These are phyloP conservation scores for Populus hybrid DNA, from an alignment of 441 rosid species.

Conservation along the genomic window DNA sequence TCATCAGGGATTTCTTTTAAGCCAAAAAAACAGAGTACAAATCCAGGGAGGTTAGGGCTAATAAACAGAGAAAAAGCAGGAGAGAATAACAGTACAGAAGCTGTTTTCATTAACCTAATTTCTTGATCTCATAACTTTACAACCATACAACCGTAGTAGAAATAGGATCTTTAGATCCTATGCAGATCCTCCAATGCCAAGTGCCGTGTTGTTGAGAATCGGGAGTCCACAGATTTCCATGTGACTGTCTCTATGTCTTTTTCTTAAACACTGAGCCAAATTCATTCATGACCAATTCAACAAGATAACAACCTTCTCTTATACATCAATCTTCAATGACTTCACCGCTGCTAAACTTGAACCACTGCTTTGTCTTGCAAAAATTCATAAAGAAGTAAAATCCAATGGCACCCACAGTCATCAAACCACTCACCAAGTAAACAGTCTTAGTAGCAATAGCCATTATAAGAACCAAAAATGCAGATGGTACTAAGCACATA, in stretches of 20 bases:
- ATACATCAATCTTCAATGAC: conserved; percentile 16
- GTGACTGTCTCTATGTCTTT: no score
- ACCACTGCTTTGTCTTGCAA: conserved; percentile 40
- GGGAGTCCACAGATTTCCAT: no score
- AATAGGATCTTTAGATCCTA: neutral
- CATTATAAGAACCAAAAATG: conserved; percentile 50
- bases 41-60: neutral
- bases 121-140: neutral
- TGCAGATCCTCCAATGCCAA: no score
- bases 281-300: no score
- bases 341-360: conserved; percentile 35
- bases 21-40: neutral
- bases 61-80: neutral
- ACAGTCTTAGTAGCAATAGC: conserved; percentile 63
- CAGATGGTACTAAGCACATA: conserved; percentile 63
- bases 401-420: conserved; percentile 61
- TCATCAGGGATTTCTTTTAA: neutral
- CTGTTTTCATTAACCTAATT: neutral
- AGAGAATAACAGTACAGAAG: neutral
- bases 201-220: no score
- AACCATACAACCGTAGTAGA: neutral
- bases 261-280: no score
- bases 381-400: conserved; percentile 56
- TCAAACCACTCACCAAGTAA: conserved; percentile 52
- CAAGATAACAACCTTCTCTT: no score